Evolutionary conservation across 306 rosid genomes (phyloP).

Genomic region (Gillenia trifoliata): DNA sequence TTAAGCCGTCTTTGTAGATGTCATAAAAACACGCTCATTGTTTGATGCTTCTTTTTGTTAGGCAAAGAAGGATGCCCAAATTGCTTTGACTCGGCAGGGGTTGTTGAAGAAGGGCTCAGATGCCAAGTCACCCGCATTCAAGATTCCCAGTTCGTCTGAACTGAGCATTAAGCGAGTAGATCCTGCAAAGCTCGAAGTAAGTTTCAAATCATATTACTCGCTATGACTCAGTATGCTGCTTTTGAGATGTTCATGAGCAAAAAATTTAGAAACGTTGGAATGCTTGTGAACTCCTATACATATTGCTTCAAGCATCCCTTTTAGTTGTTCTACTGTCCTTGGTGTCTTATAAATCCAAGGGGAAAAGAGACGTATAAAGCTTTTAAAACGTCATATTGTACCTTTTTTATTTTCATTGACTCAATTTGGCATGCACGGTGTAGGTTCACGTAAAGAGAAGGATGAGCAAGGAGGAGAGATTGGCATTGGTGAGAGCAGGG

Average conservation of each 20-base stretch:
- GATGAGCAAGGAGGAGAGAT: slow-evolving; percentile 69
- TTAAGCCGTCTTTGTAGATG: background rate
- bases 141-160: slow-evolving; percentile 55
- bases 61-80: slow-evolving; percentile 64
- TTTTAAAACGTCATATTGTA: background rate
- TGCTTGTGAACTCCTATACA: background rate
- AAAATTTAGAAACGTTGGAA: background rate
- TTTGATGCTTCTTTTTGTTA: slow-evolving; percentile 23
- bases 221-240: background rate
- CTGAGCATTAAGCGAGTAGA: slow-evolving; percentile 66
- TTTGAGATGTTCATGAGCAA: background rate
- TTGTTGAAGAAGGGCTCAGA: slow-evolving; percentile 35
- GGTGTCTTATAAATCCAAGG: background rate
- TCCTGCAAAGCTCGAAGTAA: slow-evolving; percentile 76
- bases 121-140: slow-evolving; percentile 24
- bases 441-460: slow-evolving; percentile 67
- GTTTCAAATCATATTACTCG: slow-evolving; percentile 14
- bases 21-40: slow-evolving; percentile 5
- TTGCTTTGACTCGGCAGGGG: slow-evolving; percentile 63
- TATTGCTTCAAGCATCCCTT: background rate
- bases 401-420: background rate
- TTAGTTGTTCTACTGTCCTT: background rate
- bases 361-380: background rate
- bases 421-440: slow-evolving; percentile 7
- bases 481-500: slow-evolving; percentile 71